Percentiles rank a stretch among this genome's conserved stretches.
Conservation (phyloP, 306 rosid genomes). For the Bauhinia variegata region DNA sequence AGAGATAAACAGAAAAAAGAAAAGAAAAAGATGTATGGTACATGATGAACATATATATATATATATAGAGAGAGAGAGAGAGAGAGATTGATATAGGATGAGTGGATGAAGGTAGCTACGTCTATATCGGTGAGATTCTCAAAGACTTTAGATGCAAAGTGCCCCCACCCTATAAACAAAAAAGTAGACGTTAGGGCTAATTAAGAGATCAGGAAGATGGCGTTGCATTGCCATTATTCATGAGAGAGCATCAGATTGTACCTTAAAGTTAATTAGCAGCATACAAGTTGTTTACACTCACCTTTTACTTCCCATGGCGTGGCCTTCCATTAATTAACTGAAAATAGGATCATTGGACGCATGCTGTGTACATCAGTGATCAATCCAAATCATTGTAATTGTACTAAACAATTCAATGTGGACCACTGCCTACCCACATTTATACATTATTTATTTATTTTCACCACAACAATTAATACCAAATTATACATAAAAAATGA, state of each 20-base stretch:
- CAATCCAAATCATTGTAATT: conserved; percentile 56
- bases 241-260: conserved; percentile 38
- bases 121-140: too few species aligned
- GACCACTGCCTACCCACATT: conserved; percentile 49
- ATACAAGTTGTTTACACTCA: conserved; percentile 18
- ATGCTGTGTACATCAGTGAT: conserved; percentile 54
- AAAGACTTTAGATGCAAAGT: conserved; percentile 13
- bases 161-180: conserved; percentile 50
- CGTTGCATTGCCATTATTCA: conserved; percentile 39
- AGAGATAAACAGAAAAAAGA: too few species aligned
- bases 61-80: too few species aligned
- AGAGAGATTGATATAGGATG: too few species aligned
- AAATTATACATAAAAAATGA: too few species aligned
- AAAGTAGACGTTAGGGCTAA: conserved; percentile 46
- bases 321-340: conserved; percentile 42
- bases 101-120: too few species aligned
- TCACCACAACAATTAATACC: too few species aligned
- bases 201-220: conserved; percentile 38
- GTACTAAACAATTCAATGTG: conserved; percentile 37
- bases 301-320: conserved; percentile 34
- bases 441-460: neutral
- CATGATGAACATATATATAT: too few species aligned
- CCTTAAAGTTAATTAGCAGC: conserved; percentile 37
- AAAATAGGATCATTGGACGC: conserved; percentile 52
- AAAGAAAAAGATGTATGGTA: too few species aligned